Base-by-base conservation (phyloP, 148 eudicot species). In the Vaccinium corymbosum region DNA sequence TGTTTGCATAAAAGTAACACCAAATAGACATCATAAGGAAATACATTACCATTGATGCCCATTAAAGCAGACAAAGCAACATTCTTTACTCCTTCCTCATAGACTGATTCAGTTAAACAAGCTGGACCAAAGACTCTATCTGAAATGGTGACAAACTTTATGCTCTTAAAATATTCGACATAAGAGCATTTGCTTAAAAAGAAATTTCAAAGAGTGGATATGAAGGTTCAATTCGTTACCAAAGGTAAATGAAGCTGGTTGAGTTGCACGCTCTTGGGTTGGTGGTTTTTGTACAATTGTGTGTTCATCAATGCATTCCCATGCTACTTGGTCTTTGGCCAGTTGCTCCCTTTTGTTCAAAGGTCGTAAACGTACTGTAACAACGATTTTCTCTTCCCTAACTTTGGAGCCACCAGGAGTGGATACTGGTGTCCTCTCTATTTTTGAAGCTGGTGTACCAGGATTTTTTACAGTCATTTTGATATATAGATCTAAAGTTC, bases 21-120 rank as follows among this genome's bases (percentile, higher is more conserved):
- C 72, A 1, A 76, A 74, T 49, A 79, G 74, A 75, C 2, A 3
- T 51, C 35, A 1, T 13, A n/a, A 57, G 68, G 25, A 61, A 66
- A 81, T n/a, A 35, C 57, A 83, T 70, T 92, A 97, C 99, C 98
- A 86, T 97, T 97, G 79, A 97, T 94, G 79, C 99, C 99, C 93
- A 90, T 94, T 84, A 97, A 72, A 85, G 97, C 92, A 52, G 97
- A 94, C 78, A 97, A 88, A 17, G 99, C 99, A 71, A 97, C 97
- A 64, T 90, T 88, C 84, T 93, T 97, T 70, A 93, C 98, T 76
- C 97, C 99, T 74, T 97, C 97, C 88, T 94, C 97, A 61, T 97
- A 97, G 46, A 94, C 98, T 22, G 85, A 56, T 87, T 92, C 94
- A 61, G 98, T 97, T 76, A 89, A 10, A 86, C 90, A 83, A 66